Conservation (phyloP, 2,329 filamentous ascomycete genomes). For the Parasarocladium wereldwijsianum region DNA sequence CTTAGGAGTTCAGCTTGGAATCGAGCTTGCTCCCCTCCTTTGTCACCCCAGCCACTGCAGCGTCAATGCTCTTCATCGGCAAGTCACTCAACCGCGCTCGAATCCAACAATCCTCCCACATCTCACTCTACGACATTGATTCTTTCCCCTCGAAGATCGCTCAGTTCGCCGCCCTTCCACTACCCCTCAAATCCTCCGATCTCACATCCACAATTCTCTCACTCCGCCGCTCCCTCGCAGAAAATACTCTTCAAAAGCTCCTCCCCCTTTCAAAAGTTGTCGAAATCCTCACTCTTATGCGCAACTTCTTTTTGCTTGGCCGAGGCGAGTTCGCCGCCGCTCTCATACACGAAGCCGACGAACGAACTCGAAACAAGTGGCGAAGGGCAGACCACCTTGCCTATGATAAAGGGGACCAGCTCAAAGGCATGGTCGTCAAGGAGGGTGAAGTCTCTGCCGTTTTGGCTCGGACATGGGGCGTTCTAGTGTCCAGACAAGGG, state of each 20-base stretch:
- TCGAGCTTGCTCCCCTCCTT: slow-evolving; percentile 59
- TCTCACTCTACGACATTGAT: slow-evolving; percentile 34
- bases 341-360: slow-evolving; percentile 72
- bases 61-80: slow-evolving; percentile 81
- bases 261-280: slow-evolving; percentile 65
- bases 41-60: slow-evolving; percentile 57
- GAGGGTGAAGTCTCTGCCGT: slow-evolving; percentile 74
- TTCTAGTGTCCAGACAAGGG: slow-evolving; percentile 60
- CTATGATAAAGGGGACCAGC: slow-evolving; percentile 36
- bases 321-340: slow-evolving; percentile 85
- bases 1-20: slow-evolving; percentile 46
- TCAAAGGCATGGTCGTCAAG: slow-evolving; percentile 49
- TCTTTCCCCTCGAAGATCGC: slow-evolving; percentile 55
- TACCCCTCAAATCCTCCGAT: slow-evolving; percentile 58
- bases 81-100: slow-evolving; percentile 77
- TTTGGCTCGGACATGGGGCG: slow-evolving; percentile 63
- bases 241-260: slow-evolving; percentile 69
- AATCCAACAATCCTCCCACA: slow-evolving; percentile 23
- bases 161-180: slow-evolving; percentile 51
- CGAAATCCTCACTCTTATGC: slow-evolving; percentile 61
- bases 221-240: slow-evolving; percentile 69
- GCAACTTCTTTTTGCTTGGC: slow-evolving; percentile 77
- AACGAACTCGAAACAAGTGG: slow-evolving; percentile 61
- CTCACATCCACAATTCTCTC: slow-evolving; percentile 59
- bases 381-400: slow-evolving; percentile 44